Evolutionary conservation across 352 stramenopile genomes (phyloP).

Genomic region (Globisporangium barbulae): DNA sequence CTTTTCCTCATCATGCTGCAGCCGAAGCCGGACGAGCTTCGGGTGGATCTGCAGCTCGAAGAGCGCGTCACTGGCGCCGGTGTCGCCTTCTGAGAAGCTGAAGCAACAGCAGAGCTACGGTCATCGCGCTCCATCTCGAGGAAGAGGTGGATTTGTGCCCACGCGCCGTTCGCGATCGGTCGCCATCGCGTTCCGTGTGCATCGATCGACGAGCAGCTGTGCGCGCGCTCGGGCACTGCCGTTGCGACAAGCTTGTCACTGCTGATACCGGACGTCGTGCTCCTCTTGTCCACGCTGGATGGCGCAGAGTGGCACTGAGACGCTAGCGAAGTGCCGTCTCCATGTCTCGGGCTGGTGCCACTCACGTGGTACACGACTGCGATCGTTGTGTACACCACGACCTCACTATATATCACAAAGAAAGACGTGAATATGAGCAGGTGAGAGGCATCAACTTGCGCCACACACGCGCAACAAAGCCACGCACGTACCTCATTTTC

Average conservation of each 20-base stretch:
- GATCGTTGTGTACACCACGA: constrained; percentile 38
- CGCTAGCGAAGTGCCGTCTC: background rate
- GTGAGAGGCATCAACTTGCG: background rate
- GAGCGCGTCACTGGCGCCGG: background rate
- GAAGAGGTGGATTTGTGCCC: constrained; percentile 55
- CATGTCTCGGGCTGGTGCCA: background rate
- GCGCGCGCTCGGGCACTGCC: background rate
- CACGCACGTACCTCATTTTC: background rate
- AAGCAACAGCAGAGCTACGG: background rate
- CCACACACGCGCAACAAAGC: background rate
- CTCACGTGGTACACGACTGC: constrained; percentile 26
- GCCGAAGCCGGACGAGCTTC: constrained; percentile 5
- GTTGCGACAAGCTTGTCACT: background rate
- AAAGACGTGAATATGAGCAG: no score
- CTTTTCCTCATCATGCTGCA: background rate
- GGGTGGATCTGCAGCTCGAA: background rate
- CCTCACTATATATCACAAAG: constrained; percentile 18
- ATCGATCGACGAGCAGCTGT: constrained; percentile 10
- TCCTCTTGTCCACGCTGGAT: background rate
- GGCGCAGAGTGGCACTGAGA: constrained; percentile 4
- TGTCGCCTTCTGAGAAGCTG: background rate
- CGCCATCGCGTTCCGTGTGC: constrained; percentile 23
- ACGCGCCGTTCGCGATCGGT: constrained; percentile 37
- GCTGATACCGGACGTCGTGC: background rate
- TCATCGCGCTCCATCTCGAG: constrained; percentile 37